Evolutionary conservation across 2,329 filamentous ascomycete species (phyloP).

Genomic region (Gliomastix tumulicola): DNA sequence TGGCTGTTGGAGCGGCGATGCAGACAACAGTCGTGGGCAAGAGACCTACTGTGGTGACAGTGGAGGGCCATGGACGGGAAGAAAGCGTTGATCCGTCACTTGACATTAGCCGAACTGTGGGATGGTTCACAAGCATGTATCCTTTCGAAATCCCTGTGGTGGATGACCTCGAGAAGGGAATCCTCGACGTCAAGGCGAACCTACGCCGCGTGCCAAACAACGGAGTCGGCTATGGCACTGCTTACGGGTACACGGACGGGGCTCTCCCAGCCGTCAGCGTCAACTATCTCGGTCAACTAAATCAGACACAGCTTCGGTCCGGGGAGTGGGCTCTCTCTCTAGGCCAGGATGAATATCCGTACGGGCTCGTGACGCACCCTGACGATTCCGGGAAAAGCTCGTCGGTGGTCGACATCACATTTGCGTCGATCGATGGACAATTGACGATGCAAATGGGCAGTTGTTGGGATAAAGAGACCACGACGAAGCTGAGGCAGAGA

Average conservation of each 20-base stretch:
- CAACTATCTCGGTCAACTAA: slow-evolving; percentile 1
- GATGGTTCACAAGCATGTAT: slow-evolving; percentile 15
- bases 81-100: not conserved
- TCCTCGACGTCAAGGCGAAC: slow-evolving; percentile 2
- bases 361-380: not conserved
- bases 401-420: not conserved
- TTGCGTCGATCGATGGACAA: not conserved
- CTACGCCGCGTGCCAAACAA: slow-evolving; percentile 2
- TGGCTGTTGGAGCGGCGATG: not conserved
- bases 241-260: not conserved
- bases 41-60: not conserved
- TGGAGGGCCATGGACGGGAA: slow-evolving; percentile 1
- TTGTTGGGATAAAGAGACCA: too few relatives aligned
- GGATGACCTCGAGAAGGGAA: slow-evolving; percentile 2
- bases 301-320: not conserved
- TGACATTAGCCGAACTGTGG: slow-evolving; percentile 8
- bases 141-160: slow-evolving; percentile 8
- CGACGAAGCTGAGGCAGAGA: too few relatives aligned
- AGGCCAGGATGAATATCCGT: not conserved
- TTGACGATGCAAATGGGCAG: too few relatives aligned
- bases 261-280: not conserved
- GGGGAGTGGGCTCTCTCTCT: not conserved
- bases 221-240: slow-evolving; percentile 4
- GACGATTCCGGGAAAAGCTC: not conserved
- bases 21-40: not conserved